phyloP scores from a whole-genome alignment of 1,139 yeast species.

The Lodderomyces jiufengensis region DNA sequence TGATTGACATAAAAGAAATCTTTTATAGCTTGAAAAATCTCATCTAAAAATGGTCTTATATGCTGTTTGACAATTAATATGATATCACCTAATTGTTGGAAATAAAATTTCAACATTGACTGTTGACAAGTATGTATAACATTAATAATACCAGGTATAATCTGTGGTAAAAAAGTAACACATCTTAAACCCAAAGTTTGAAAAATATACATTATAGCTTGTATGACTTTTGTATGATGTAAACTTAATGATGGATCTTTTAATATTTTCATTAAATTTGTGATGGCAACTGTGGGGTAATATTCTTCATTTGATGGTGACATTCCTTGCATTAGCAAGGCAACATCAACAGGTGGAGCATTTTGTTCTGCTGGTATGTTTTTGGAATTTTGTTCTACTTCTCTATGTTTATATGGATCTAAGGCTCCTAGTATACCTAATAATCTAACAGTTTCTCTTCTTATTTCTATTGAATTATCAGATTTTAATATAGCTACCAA shows the following conservation, averaged over 20 bases:
- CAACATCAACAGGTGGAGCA: conserved; percentile 87
- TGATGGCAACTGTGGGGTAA: conserved; percentile 92
- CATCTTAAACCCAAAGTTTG: conserved; percentile 85
- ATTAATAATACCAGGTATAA: conserved; percentile 80
- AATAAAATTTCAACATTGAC: conserved; percentile 80
- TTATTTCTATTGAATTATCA: conserved; percentile 68
- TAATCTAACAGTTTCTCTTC: conserved; percentile 83
- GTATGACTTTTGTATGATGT: conserved; percentile 88
- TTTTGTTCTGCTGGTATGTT: conserved; percentile 68
- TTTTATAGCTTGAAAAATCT: conserved; percentile 71
- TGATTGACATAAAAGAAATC: conserved; percentile 61
- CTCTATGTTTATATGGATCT: conserved; percentile 94
- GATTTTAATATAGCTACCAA: conserved; percentile 77
- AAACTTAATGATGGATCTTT: conserved; percentile 81
- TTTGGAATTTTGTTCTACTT: conserved; percentile 74
- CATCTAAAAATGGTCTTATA: conserved; percentile 75
- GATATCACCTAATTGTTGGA: conserved; percentile 81
- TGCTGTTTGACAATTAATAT: conserved; percentile 85
- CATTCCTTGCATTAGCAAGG: conserved; percentile 87
- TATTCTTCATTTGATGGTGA: conserved; percentile 93
- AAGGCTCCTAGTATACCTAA: conserved; percentile 94
- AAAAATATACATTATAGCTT: conserved; percentile 87
- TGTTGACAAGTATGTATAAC: conserved; percentile 86
- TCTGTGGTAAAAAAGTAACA: conserved; percentile 79
- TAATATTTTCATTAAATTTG: conserved; percentile 74